A percentile compares a stretch with the other conserved stretches of the same genome.
Evolutionary conservation across 2,329 filamentous ascomycete species (phyloP).

Genomic region (Nemania sp.): DNA sequence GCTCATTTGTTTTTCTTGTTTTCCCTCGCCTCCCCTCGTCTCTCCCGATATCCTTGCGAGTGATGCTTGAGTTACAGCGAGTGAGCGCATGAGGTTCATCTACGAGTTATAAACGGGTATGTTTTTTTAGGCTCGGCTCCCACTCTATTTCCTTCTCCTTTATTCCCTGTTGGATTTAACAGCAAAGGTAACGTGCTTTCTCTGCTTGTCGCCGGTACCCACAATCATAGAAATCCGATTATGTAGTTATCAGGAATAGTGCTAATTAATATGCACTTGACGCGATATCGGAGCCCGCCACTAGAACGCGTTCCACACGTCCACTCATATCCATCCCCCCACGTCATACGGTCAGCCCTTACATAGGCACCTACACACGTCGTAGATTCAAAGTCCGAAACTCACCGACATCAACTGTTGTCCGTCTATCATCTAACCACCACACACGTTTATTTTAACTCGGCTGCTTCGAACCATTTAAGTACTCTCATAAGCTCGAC

Average conservation of each 20-base stretch:
- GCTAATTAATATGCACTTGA: conserved; percentile 49
- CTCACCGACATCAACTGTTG: neutral
- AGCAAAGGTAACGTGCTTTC: too few relatives aligned
- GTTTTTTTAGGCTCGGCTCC: too few relatives aligned
- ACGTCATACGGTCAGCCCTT: conserved; percentile 34
- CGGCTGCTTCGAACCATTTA: neutral
- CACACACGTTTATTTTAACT: neutral
- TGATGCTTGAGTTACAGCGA: too few relatives aligned
- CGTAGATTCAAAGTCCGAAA: neutral
- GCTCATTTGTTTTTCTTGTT: too few relatives aligned
- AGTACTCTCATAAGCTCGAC: neutral
- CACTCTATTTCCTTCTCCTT: too few relatives aligned
- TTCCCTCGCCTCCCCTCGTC: too few relatives aligned
- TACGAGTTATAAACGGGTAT: too few relatives aligned
- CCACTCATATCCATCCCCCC: neutral
- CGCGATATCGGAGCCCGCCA: conserved; percentile 39
- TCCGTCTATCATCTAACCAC: neutral
- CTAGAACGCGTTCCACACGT: conserved; percentile 11
- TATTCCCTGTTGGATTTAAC: too few relatives aligned
- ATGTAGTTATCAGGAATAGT: conserved; percentile 25
- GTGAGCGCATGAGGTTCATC: too few relatives aligned
- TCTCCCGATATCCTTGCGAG: too few relatives aligned
- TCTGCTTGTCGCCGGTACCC: too few relatives aligned
- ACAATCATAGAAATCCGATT: too few relatives aligned
- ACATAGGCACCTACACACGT: neutral